Evolutionary conservation across 306 rosid species (phyloP), one percentile per base, ranked within the genome.

Genomic region (Rubus parviflorus): DNA sequence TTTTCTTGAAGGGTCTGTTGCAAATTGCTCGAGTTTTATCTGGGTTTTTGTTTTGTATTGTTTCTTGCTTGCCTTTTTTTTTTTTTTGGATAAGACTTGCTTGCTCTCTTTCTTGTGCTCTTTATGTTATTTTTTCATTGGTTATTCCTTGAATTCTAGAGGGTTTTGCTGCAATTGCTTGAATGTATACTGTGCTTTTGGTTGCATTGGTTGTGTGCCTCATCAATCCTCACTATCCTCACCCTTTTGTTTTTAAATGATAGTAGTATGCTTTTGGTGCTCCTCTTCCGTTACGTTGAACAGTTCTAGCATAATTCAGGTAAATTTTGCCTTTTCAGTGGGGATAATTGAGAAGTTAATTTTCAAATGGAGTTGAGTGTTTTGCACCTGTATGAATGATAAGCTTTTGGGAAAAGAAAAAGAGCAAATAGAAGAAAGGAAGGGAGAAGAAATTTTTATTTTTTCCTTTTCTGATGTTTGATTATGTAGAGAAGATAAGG

Each of bases 321-420:
- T 30, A 30, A 30, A 2, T 1, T 30, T 22, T 45, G 53, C 41
- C 16, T 0, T 25, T 7, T 15, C 58, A 30, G 14, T 8, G 60
- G 52, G 16, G 23, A 17, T 30, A 13, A 38, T 47, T 46, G 74
- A 5, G 1, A 46, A 19, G 25, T 70, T 51, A 35, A 14, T 25
- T 70, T 30, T 70, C 7, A 52, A 49, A 70, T 48, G 45, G 17
- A 35, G 8, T 19, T 1, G 61, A 25, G 16, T 70, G 42, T 15
- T 20, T 51, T 30, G 23, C 45, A 70, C 8, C 23, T 49, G 45
- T 49, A 48, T 47, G 23, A 48, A 30, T 48, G 60, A 70, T 8
- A 70, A 30, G 74, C 16, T 70, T 72, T 53, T 52, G 61, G 22
- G 75, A 20, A 19, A 71, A 20, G 54, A 17, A 16, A 49, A 17